Evolutionary conservation across 1,284 basidiomycete species (phyloP).

Genomic region (Trametes hirsuta): DNA sequence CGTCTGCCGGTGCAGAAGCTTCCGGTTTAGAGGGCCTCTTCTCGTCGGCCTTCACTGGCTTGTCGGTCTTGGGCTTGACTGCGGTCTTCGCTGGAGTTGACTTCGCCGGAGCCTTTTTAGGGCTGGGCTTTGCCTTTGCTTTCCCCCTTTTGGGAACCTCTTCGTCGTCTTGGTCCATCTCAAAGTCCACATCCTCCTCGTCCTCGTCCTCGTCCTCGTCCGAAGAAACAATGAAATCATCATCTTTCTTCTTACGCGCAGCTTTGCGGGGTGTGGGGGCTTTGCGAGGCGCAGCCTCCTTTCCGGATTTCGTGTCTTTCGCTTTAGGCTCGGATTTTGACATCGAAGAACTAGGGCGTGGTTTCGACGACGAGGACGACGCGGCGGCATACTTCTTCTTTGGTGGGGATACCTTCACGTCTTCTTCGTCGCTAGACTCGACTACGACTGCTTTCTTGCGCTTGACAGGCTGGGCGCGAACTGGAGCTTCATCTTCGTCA

Average conservation of each 20-base stretch:
- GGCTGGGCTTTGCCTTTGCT: conserved; percentile 26
- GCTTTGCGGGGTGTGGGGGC: conserved; percentile 9
- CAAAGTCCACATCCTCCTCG: conserved; percentile 28
- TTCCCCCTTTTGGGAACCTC: conserved; percentile 29
- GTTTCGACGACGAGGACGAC: conserved; percentile 33
- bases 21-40: conserved; percentile 18
- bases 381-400: conserved; percentile 45
- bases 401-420: conserved; percentile 36
- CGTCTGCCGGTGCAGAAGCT: neutral
- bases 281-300: conserved; percentile 11
- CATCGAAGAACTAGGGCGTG: conserved; percentile 19
- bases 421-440: conserved; percentile 39
- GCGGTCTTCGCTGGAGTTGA: conserved; percentile 22
- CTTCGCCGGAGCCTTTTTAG: conserved; percentile 28
- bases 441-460: conserved; percentile 37
- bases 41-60: conserved; percentile 25
- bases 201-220: conserved; percentile 28
- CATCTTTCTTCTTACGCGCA: conserved; percentile 26
- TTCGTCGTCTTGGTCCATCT: conserved; percentile 36
- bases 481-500: conserved; percentile 21
- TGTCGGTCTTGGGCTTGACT: conserved; percentile 20
- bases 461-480: conserved; percentile 27
- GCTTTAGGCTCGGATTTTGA: conserved; percentile 19
- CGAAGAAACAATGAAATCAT: conserved; percentile 29
- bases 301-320: conserved; percentile 11